These are phyloP conservation scores for Bifiguratus adelaidae DNA, from an alignment of 192 early-diverging fungal species.

Conservation along the genomic window DNA sequence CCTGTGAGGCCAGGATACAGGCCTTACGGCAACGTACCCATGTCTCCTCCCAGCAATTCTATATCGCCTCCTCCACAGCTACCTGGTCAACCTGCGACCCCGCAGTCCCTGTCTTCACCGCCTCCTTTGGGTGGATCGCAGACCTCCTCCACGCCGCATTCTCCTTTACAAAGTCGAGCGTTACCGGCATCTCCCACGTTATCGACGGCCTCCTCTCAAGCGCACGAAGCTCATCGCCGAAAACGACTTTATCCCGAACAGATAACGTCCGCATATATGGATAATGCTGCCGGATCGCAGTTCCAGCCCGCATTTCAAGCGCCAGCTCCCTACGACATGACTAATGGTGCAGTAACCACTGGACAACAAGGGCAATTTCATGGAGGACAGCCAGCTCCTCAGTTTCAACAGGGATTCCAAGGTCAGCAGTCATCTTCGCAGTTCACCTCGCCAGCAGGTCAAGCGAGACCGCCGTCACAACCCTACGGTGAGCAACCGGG, in stretches of 20 bases:
- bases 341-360: conserved; percentile 9
- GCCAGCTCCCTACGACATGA: conserved; percentile 10
- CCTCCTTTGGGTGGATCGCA: too few species aligned
- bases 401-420: conserved; percentile 8
- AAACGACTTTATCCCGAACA: conserved; percentile 44
- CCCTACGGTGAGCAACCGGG: conserved; percentile 6
- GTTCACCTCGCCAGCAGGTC: conserved; percentile 6
- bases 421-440: not conserved
- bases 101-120: too few species aligned
- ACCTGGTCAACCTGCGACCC: too few species aligned
- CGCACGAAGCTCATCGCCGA: conserved; percentile 14
- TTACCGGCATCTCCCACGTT: not conserved
- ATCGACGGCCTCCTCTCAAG: not conserved
- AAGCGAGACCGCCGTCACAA: not conserved
- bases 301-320: conserved; percentile 16
- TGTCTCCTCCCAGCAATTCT: too few species aligned
- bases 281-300: conserved; percentile 9
- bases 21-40: too few species aligned
- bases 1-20: too few species aligned
- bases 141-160: too few species aligned
- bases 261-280: conserved; percentile 26
- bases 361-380: conserved; percentile 19
- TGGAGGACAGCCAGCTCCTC: conserved; percentile 13
- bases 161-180: too few species aligned
- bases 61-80: too few species aligned